A percentile compares a stretch with the other conserved stretches of the same genome.
phyloP scores from a whole-genome alignment of 108 stramenopile genomes.

The Stephanodiscus minutulus region DNA sequence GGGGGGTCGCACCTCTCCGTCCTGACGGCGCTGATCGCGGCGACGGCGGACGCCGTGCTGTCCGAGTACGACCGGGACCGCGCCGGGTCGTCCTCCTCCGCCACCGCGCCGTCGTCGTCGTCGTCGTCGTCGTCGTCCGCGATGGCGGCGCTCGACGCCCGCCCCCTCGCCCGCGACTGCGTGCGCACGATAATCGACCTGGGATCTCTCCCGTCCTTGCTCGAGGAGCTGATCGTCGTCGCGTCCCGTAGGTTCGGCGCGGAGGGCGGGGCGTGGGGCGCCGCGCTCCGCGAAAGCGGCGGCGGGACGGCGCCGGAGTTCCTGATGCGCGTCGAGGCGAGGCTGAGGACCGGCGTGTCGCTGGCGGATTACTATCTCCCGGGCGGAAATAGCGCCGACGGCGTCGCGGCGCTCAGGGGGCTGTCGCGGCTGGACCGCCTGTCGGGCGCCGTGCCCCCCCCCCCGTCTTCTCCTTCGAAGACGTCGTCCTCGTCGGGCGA shows the following conservation, averaged over 20 bases:
- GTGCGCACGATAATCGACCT: slow-evolving; percentile 43
- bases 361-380: slow-evolving; percentile 40
- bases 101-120: slow-evolving; percentile 9
- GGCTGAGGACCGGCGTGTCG: slow-evolving; percentile 33
- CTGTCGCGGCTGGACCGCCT: slow-evolving; percentile 14
- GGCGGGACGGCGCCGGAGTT: slow-evolving; percentile 35
- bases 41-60: slow-evolving; percentile 34
- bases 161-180: slow-evolving; percentile 39
- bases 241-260: slow-evolving; percentile 25
- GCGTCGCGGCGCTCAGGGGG: slow-evolving; percentile 20
- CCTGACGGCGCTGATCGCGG: slow-evolving; percentile 17
- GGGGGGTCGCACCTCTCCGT: slow-evolving; percentile 17
- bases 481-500: slow-evolving; percentile 1
- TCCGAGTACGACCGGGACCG: slow-evolving; percentile 30
- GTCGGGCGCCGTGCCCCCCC: slow-evolving; percentile 8
- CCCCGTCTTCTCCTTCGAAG: not conserved
- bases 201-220: slow-evolving; percentile 22
- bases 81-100: not conserved
- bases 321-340: slow-evolving; percentile 38
- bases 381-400: slow-evolving; percentile 12
- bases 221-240: slow-evolving; percentile 39
- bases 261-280: slow-evolving; percentile 33
- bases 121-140: slow-evolving; percentile 10
- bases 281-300: slow-evolving; percentile 14
- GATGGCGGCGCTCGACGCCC: slow-evolving; percentile 21